Conservation (phyloP, 176 grass and related monocot genomes). For the Alloteropsis semialata region DNA sequence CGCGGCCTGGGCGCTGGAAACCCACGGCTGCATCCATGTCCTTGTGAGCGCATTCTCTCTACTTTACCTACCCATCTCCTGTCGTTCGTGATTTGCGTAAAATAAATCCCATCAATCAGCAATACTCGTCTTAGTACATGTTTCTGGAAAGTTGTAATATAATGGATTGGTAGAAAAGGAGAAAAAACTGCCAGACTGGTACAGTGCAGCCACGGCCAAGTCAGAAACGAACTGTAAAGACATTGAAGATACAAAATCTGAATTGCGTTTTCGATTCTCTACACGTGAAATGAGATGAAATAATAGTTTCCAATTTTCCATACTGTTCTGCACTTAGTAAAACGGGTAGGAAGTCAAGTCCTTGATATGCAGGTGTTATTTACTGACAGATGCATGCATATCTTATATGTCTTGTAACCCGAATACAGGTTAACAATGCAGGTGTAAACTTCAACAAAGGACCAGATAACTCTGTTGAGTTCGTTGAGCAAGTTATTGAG, state of each 20-base stretch:
- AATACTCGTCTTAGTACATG: neutral
- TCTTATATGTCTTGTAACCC: conserved; percentile 21
- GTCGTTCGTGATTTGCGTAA: neutral
- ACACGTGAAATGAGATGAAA: neutral
- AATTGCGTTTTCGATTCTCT: neutral
- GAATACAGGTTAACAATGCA: conserved; percentile 86
- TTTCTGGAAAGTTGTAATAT: neutral
- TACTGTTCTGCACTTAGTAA: neutral
- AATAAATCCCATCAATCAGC: neutral
- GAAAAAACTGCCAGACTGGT: neutral
- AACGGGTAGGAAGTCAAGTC: neutral
- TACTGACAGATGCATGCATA: neutral
- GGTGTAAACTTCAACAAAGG: conserved; percentile 94
- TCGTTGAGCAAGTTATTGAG: conserved; percentile 66
- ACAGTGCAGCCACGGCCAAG: neutral
- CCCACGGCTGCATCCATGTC: conserved; percentile 65
- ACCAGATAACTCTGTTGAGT: conserved; percentile 76
- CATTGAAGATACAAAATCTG: neutral
- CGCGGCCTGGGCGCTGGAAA: conserved; percentile 40
- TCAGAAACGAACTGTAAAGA: neutral
- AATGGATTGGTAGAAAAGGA: neutral
- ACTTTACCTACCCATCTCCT: neutral
- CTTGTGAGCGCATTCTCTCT: conserved; percentile 51
- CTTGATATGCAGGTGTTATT: neutral
- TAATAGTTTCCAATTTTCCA: neutral